Percentiles rank a stretch among this genome's conserved stretches.
These are phyloP conservation scores for Polytrichum commune DNA, from an alignment of 225 moss, liverwort and hornwort genomes.

Conservation along the genomic window DNA sequence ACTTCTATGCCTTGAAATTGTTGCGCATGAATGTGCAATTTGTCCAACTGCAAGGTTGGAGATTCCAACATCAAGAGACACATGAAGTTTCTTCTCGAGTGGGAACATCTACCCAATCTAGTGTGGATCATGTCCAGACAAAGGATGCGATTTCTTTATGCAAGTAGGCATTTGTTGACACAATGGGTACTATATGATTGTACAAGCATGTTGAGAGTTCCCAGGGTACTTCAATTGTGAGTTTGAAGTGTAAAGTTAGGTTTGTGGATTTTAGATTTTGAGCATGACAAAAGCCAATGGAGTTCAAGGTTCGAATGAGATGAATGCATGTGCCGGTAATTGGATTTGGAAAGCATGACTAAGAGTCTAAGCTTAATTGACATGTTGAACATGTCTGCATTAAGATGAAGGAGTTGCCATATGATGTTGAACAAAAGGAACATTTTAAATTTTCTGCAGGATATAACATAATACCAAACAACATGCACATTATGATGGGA, in stretches of 20 bases:
- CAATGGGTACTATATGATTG: no score
- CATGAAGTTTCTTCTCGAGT: no score
- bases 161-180: no score
- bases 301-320: constrained; percentile 60
- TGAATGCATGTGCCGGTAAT: constrained; percentile 60
- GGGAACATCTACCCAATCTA: no score
- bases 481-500: constrained; percentile 62
- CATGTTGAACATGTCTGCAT: constrained; percentile 60
- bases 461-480: constrained; percentile 53
- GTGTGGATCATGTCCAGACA: no score
- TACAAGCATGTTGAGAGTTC: no score
- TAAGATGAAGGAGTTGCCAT: constrained; percentile 67
- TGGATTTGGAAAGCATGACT: constrained; percentile 47
- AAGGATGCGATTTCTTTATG: no score
- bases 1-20: no score
- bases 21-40: no score
- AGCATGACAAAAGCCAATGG: constrained; percentile 71
- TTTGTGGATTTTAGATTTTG: constrained; percentile 46
- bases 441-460: constrained; percentile 63
- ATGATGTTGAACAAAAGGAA: constrained; percentile 65
- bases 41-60: no score
- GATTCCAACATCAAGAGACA: no score
- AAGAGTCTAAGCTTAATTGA: constrained; percentile 46
- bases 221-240: neutral
- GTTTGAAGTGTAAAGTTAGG: neutral